These are phyloP conservation scores for Trichoderma erinaceum DNA, from an alignment of 495 filamentous ascomycete genomes.

Conservation along the genomic window DNA sequence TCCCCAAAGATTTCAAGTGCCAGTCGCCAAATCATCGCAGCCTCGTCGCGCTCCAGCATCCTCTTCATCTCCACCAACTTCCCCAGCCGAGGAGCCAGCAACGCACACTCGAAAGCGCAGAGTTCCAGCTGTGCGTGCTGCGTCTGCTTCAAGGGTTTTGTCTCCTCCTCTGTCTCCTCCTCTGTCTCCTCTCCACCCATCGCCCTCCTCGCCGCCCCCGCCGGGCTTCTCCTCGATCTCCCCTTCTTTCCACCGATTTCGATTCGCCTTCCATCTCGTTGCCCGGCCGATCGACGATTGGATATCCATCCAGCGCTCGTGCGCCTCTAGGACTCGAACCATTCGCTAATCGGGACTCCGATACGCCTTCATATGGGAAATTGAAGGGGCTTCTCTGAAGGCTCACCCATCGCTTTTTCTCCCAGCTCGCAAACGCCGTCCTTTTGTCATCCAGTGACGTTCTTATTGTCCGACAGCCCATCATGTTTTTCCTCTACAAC, in stretches of 20 bases:
- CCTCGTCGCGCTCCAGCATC: constrained; percentile 18
- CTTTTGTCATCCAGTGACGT: background rate
- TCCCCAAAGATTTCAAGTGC: constrained; percentile 1
- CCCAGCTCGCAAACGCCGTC: background rate
- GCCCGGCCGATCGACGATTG: background rate
- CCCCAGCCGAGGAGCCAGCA: constrained; percentile 9
- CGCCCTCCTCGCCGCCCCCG: background rate
- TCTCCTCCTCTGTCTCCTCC: background rate
- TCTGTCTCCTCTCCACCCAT: background rate
- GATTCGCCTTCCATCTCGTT: background rate
- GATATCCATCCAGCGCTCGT: background rate
- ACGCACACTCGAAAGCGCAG: constrained; percentile 6
- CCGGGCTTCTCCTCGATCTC: background rate
- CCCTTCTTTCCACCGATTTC: background rate
- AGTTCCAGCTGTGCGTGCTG: constrained; percentile 1
- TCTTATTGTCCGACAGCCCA: constrained; percentile 19
- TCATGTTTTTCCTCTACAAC: constrained; percentile 96
- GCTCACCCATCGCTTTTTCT: background rate
- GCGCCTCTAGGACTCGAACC: background rate
- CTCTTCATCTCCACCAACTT: background rate
- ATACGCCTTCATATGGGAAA: constrained; percentile 1
- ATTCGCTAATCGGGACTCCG: background rate
- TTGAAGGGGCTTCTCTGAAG: background rate
- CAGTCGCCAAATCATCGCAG: constrained; percentile 8
- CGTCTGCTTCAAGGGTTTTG: constrained; percentile 3